phyloP scores from a whole-genome alignment of 2,329 filamentous ascomycete species.

The Conoideocrella luteorostrata region DNA sequence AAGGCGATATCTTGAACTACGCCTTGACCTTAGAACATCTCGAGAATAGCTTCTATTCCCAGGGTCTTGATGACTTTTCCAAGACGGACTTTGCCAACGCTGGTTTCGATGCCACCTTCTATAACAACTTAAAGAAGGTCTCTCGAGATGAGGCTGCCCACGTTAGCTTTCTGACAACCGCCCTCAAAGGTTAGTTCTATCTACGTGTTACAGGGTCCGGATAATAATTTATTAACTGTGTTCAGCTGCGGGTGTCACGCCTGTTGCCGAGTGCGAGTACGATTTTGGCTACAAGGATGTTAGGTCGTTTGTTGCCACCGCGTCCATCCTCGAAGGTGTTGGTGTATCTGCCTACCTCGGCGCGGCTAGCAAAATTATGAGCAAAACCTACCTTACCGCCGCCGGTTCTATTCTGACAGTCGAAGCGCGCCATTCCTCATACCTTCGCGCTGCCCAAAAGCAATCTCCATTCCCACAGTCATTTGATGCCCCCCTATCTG shows the following conservation, averaged over 20 bases:
- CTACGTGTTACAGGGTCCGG: neutral
- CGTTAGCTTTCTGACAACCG: constrained; percentile 47
- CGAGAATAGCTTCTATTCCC: constrained; percentile 56
- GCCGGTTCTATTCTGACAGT: constrained; percentile 58
- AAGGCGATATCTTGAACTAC: constrained; percentile 37
- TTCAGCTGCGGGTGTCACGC: constrained; percentile 32
- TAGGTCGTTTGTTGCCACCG: constrained; percentile 54
- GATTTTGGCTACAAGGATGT: constrained; percentile 52
- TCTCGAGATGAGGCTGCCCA: constrained; percentile 47
- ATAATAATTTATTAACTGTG: too few relatives aligned
- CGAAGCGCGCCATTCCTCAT: constrained; percentile 58
- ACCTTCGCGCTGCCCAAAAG: constrained; percentile 44
- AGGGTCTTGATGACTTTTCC: constrained; percentile 53
- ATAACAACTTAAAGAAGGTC: constrained; percentile 51
- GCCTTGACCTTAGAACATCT: constrained; percentile 47
- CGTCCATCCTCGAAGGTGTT: constrained; percentile 58
- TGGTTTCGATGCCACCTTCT: constrained; percentile 45
- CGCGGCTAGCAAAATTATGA: constrained; percentile 52
- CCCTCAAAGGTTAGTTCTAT: constrained; percentile 24
- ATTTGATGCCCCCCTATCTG: constrained; percentile 52
- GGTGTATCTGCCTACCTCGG: constrained; percentile 60
- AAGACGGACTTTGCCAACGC: constrained; percentile 44
- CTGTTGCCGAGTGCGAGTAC: constrained; percentile 52
- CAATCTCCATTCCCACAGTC: constrained; percentile 50
- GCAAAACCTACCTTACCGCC: constrained; percentile 50